Conservation (phyloP, 2,329 filamentous ascomycete genomes). For the Tricladium varicosporioides region DNA sequence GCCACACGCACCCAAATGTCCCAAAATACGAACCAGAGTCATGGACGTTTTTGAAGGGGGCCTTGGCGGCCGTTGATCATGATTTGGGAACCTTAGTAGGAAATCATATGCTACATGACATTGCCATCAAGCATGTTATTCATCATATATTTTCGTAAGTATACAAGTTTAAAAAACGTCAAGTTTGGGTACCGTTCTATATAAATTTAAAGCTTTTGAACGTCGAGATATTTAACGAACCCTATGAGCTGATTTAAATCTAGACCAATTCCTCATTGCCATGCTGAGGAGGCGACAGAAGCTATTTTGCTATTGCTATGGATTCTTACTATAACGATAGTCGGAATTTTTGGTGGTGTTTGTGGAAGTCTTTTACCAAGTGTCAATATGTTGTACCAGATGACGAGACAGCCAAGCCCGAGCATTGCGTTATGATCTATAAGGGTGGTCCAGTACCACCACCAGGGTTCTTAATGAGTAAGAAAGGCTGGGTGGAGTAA, state of each 20-base stretch:
- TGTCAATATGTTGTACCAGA: neutral
- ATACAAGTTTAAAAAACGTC: too few species aligned
- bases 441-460: neutral
- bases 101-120: conserved; percentile 83
- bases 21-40: conserved; percentile 82
- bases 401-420: neutral
- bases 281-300: conserved; percentile 87
- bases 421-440: neutral
- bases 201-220: too few species aligned
- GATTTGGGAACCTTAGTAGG: conserved; percentile 96
- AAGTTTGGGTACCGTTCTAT: too few species aligned
- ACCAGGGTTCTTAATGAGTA: neutral
- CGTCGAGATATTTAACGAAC: too few species aligned
- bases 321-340: conserved; percentile 24
- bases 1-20: conserved; percentile 89
- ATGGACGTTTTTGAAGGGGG: conserved; percentile 90
- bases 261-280: conserved; percentile 80
- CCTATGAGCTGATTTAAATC: neutral
- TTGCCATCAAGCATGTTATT: conserved; percentile 93
- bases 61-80: conserved; percentile 90
- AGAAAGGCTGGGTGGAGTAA: neutral
- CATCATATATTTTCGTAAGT: conserved; percentile 87
- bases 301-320: conserved; percentile 64
- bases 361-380: conserved; percentile 1
- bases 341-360: neutral